Base-by-base conservation (phyloP, 140 eudicot genomes). In the Erigeron philadelphicus region DNA sequence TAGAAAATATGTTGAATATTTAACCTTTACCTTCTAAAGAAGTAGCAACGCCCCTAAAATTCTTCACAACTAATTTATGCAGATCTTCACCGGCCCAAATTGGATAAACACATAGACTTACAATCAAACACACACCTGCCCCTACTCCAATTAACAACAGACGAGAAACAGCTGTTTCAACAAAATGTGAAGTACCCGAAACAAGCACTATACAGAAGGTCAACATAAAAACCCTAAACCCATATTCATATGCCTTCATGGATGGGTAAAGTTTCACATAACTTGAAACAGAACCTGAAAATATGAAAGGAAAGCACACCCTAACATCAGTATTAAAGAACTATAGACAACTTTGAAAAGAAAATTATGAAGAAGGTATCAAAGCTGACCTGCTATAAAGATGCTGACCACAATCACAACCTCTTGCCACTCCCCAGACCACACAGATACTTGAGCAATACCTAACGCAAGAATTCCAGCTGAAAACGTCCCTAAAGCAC, bases 21-120 rank as follows among this genome's bases (percentile, higher is more conserved):
- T 9, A 40, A 17, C 1, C 0, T 8, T 64, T 66, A 93, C 98
- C 96, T 87, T 93, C 98, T 64, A 93, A 80, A 17, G 98, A 93
- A 64, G 84, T 60, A 61, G 98, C 98, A 76, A 93, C 98, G 15
- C 89, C 91, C 81, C 80, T 81, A 68, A 93, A 88, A 69, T 93
- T 93, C 67, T 86, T 93, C 44, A 87, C 98, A 40, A 93, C 96
- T 74, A 89, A 81, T 72, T 85, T 86, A 75, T 93, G 98, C 84
- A 93, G 74, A 85, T 93, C 98, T 76, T 93, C 98, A 9, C 98
- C 98, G n/a, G 98, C 95, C 98, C 98, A 93, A 68, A 84, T 86
- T 13, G 98, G 98, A 78, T 76, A 93, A 44, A 93, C 79, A 66
- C 90, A 93, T 40, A 87, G 71, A 76, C 83, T 93, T 61, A 93